Conservation (phyloP, 768 basidiomycete species). For the Phlebiopsis flavidoalba region DNA sequence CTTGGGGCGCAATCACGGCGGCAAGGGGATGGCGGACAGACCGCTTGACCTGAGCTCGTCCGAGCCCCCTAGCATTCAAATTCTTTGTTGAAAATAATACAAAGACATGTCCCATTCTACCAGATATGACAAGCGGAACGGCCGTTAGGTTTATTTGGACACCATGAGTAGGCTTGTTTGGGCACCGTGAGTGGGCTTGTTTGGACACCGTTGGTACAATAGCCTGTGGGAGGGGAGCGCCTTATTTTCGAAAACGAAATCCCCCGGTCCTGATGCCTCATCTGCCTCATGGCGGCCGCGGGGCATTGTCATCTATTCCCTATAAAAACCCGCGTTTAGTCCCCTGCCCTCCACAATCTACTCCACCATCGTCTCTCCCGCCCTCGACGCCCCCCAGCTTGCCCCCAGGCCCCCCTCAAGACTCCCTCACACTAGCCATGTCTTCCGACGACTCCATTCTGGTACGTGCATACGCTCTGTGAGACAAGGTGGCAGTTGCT, state of each 20-base stretch:
- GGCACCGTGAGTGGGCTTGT: not conserved
- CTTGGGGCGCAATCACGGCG: not conserved
- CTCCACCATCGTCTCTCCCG: constrained; percentile 14
- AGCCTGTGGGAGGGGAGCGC: constrained; percentile 4
- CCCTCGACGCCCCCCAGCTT: constrained; percentile 8
- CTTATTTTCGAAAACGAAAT: constrained; percentile 6
- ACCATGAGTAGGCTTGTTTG: not conserved
- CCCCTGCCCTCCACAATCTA: constrained; percentile 25
- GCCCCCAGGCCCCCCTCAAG: constrained; percentile 19
- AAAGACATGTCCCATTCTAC: not conserved
- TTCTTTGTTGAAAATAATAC: not conserved
- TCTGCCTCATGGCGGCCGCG: constrained; percentile 40
- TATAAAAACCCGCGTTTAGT: constrained; percentile 39
- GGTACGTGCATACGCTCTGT: not conserved
- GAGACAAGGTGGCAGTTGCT: not conserved
- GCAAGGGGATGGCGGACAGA: not conserved
- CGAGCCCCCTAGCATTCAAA: not conserved
- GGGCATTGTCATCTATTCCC: constrained; percentile 29
- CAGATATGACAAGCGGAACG: not conserved
- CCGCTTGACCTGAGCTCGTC: not conserved
- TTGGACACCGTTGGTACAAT: constrained; percentile 1
- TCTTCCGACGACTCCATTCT: constrained; percentile 20
- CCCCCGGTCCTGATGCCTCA: not conserved
- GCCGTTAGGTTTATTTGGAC: not conserved
- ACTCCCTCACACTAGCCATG: constrained; percentile 23